Evolutionary conservation across 1,139 yeast genomes (phyloP).

Genomic region (Hansenula anomala): DNA sequence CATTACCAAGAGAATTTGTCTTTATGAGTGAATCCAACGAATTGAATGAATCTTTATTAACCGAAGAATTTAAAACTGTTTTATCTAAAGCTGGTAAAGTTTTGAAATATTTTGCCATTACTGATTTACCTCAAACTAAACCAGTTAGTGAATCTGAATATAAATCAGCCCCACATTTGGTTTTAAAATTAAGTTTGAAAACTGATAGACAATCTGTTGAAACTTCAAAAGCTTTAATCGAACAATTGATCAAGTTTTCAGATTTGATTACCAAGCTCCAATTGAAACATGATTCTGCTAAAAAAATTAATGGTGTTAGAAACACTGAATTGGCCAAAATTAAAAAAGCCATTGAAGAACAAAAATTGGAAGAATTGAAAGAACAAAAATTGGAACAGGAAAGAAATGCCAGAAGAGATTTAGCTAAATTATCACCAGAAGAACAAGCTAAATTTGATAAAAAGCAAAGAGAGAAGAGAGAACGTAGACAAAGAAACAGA

Average conservation of each 20-base stretch:
- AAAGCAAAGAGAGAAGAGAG: slow-evolving; percentile 59
- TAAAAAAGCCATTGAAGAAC: slow-evolving; percentile 69
- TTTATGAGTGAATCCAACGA: slow-evolving; percentile 90
- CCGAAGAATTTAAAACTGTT: slow-evolving; percentile 45
- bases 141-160: slow-evolving; percentile 44
- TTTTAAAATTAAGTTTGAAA: slow-evolving; percentile 47
- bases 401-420: slow-evolving; percentile 51
- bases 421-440: slow-evolving; percentile 58
- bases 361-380: slow-evolving; percentile 63
- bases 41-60: slow-evolving; percentile 60
- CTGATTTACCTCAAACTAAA: slow-evolving; percentile 72
- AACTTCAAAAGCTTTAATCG: slow-evolving; percentile 43
- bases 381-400: slow-evolving; percentile 66
- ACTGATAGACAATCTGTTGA: slow-evolving; percentile 39
- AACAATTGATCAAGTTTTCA: slow-evolving; percentile 46
- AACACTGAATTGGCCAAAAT: slow-evolving; percentile 31
- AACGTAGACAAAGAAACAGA: slow-evolving; percentile 42
- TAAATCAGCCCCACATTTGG: slow-evolving; percentile 51
- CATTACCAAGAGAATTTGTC: slow-evolving; percentile 70
- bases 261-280: slow-evolving; percentile 40
- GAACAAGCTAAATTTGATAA: slow-evolving; percentile 73
- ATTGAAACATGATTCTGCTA: slow-evolving; percentile 56
- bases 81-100: slow-evolving; percentile 46
- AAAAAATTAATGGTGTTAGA: slow-evolving; percentile 63
- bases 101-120: slow-evolving; percentile 66